Conservation (phyloP, 768 basidiomycete species). For the Amanita fuliginea region DNA sequence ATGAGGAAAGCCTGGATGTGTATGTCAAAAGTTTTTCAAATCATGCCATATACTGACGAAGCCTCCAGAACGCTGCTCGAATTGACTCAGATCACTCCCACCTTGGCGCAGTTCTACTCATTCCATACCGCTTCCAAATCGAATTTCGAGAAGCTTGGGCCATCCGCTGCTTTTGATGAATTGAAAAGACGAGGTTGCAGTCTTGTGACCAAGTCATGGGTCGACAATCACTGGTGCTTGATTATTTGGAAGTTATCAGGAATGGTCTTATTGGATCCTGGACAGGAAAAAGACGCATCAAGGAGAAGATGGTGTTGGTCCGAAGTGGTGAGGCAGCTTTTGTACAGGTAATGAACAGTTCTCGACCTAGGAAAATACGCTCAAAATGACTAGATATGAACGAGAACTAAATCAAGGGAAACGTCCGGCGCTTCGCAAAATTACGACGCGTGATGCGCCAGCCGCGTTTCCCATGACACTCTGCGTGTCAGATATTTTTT, state of each 20-base stretch:
- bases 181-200: constrained; percentile 48
- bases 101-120: constrained; percentile 45
- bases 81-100: constrained; percentile 43
- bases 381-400: constrained; percentile 54
- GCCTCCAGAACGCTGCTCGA: constrained; percentile 35
- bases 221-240: constrained; percentile 84
- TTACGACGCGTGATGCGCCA: constrained; percentile 77
- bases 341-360: constrained; percentile 55
- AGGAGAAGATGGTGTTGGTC: constrained; percentile 70
- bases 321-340: constrained; percentile 73
- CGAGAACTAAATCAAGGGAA: constrained; percentile 70
- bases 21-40: constrained; percentile 20
- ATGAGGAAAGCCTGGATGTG: constrained; percentile 28
- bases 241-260: constrained; percentile 95
- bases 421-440: constrained; percentile 71
- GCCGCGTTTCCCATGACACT: constrained; percentile 75
- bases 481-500: constrained; percentile 65
- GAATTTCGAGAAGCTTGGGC: constrained; percentile 23
- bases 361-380: background rate
- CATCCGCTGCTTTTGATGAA: constrained; percentile 43
- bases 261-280: constrained; percentile 66
- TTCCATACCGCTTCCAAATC: constrained; percentile 31
- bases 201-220: constrained; percentile 70
- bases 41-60: background rate
- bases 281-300: constrained; percentile 32